phyloP scores from a whole-genome alignment of 139 green algal species.

The Asterochloris sp. region DNA sequence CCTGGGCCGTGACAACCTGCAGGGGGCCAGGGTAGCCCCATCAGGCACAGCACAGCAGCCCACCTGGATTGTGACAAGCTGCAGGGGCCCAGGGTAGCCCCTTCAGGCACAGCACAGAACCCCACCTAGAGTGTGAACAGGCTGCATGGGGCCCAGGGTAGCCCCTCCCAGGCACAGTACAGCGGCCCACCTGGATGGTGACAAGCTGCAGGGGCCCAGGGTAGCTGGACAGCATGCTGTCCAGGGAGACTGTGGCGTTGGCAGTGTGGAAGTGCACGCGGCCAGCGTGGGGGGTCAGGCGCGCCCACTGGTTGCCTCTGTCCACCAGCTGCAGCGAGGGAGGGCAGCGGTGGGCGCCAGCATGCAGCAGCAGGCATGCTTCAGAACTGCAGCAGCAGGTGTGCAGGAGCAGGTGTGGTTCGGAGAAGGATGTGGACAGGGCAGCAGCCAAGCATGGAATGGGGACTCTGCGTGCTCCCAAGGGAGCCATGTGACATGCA shows the following conservation, averaged over 20 bases:
- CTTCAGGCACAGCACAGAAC: background rate
- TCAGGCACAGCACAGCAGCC: background rate
- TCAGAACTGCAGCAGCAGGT: background rate
- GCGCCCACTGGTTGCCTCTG: conserved; percentile 66
- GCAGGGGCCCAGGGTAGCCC: background rate
- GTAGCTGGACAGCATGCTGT: conserved; percentile 58
- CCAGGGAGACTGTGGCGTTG: conserved; percentile 80
- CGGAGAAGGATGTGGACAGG: background rate
- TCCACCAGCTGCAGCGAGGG: conserved; percentile 56
- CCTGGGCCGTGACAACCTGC: background rate
- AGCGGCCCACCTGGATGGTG: conserved; percentile 20
- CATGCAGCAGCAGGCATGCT: background rate
- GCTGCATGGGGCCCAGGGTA: background rate
- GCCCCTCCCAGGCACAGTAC: background rate
- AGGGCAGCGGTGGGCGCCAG: background rate
- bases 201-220: conserved; percentile 55
- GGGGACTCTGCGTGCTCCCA: background rate
- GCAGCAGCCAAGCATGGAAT: background rate
- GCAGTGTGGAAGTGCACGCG: conserved; percentile 60
- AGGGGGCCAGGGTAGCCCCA: background rate
- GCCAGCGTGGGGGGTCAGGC: conserved; percentile 34
- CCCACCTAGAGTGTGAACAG: background rate
- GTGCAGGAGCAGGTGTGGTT: background rate
- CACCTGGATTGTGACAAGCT: conserved; percentile 9
- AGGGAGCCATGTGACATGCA: background rate